phyloP scores from a whole-genome alignment of 1,284 basidiomycete species.

The Ceratobasidium papillatum region DNA sequence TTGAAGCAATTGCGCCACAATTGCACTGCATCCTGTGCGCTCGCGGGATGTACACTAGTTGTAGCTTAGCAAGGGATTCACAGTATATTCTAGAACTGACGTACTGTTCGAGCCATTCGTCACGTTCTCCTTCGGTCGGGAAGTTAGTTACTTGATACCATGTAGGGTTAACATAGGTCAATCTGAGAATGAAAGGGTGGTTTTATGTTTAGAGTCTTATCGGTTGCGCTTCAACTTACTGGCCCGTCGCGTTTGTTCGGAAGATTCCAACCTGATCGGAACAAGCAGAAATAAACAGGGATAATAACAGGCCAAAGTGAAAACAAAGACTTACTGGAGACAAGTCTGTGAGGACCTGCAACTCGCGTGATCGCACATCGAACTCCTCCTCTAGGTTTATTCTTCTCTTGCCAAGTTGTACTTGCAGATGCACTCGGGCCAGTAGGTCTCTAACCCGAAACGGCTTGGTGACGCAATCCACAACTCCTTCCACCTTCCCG shows the following conservation, averaged over 20 bases:
- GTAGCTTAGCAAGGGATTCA: not conserved
- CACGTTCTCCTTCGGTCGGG: not conserved
- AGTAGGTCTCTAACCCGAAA: constrained; percentile 53
- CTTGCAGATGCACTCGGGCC: constrained; percentile 52
- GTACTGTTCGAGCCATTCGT: constrained; percentile 31
- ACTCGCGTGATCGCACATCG: constrained; percentile 50
- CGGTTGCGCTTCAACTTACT: not conserved
- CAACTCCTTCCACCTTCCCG: constrained; percentile 49
- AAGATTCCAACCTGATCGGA: constrained; percentile 30
- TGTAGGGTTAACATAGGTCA: constrained; percentile 35
- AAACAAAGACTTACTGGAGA: constrained; percentile 35
- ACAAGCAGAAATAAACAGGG: not conserved
- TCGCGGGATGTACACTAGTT: constrained; percentile 3
- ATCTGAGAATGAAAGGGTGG: not conserved
- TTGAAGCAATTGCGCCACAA: constrained; percentile 22
- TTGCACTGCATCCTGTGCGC: constrained; percentile 12
- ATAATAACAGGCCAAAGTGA: not conserved
- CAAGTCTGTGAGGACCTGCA: constrained; percentile 44
- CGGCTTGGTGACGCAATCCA: constrained; percentile 51
- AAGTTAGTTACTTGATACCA: constrained; percentile 26
- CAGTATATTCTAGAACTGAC: not conserved
- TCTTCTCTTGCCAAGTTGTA: constrained; percentile 49
- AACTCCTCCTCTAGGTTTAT: constrained; percentile 51
- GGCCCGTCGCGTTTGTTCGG: constrained; percentile 19
- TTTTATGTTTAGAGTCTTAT: not conserved